Base-by-base conservation (phyloP, 2,329 filamentous ascomycete genomes). In the Epichloe amarillans region DNA sequence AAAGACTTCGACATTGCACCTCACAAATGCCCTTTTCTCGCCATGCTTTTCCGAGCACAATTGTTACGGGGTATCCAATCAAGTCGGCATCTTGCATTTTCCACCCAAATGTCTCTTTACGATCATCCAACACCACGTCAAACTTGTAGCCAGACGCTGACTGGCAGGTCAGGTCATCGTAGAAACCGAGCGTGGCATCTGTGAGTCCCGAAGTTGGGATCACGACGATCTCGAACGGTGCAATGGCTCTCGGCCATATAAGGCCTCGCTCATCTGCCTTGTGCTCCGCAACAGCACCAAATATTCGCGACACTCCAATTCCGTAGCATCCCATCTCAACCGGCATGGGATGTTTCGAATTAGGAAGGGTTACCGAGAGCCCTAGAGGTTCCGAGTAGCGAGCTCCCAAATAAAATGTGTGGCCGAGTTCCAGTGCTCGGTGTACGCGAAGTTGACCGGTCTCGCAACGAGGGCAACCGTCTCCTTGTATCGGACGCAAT, bases 301-400 rank as follows among this genome's bases (percentile, higher is more conserved):
- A 83, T 59, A 98, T 82, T 43, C 93, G 84, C 5, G 89, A 95
- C 17, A 98, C 81, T 2, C 93, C 93, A 54, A 98, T 94, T 1
- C 93, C 93, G 62, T 96, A 88, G 64, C 93, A 98, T 50, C 93
- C 93, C 93, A 98, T 98, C 56, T 95, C 81, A 61, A 95, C 76
- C 0, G 82, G 73, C 0, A 80, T 72, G 3, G 54, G 58, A 30
- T 56, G 57, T 11, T 58, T 58, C 19, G 62, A 21, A 55, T 40
- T 56, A 54, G 12, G 67, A 62, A 67, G 54, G 4, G 71, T 69
- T 2, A 93, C 76, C 1, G 68, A 73, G 1, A 87, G 85, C 7
- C 76, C 70, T 0, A 98, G 73, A 0, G 88, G 84, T 19, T 79
- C 73, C 23, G 86, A 90, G 69, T 98, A 98, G 33, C 90, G 80